These are phyloP conservation scores for Septoria petroselini DNA, from an alignment of 2,329 filamentous ascomycete genomes.

Conservation along the genomic window DNA sequence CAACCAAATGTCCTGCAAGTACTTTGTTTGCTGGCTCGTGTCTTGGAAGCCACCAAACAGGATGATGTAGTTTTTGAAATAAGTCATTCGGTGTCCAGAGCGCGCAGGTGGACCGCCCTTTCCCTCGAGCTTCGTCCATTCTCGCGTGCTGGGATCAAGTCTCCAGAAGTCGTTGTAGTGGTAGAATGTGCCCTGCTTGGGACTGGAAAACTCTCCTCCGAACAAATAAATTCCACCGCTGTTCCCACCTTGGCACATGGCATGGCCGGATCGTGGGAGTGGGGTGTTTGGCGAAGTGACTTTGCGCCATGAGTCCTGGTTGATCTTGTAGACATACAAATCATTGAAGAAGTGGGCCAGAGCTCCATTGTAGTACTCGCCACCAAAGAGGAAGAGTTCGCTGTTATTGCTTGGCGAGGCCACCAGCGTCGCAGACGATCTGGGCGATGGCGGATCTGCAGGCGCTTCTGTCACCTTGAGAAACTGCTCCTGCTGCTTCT, in stretches of 20 bases:
- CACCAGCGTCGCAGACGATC: slow-evolving; percentile 76
- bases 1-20: slow-evolving; percentile 89
- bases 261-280: slow-evolving; percentile 85
- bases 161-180: slow-evolving; percentile 99
- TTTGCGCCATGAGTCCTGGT: slow-evolving; percentile 83
- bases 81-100: slow-evolving; percentile 79
- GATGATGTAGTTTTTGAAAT: slow-evolving; percentile 94
- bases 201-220: slow-evolving; percentile 92
- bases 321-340: slow-evolving; percentile 68
- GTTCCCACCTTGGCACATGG: slow-evolving; percentile 88
- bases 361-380: slow-evolving; percentile 92
- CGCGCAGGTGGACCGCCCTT: slow-evolving; percentile 78
- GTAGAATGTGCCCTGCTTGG: slow-evolving; percentile 97
- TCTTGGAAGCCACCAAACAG: slow-evolving; percentile 97
- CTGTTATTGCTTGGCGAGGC: slow-evolving; percentile 83
- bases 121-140: slow-evolving; percentile 86
- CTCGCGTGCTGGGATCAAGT: slow-evolving; percentile 75
- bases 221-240: slow-evolving; percentile 84
- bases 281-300: slow-evolving; percentile 90
- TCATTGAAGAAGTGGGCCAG: slow-evolving; percentile 71
- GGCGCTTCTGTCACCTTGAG: slow-evolving; percentile 85
- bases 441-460: slow-evolving; percentile 68
- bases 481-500: slow-evolving; percentile 85
- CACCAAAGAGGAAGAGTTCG: slow-evolving; percentile 86
- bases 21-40: slow-evolving; percentile 90